Evolutionary conservation across 2,329 filamentous ascomycete species (phyloP), one percentile per base, ranked within the genome.

Genomic region (Venturia nashicola): DNA sequence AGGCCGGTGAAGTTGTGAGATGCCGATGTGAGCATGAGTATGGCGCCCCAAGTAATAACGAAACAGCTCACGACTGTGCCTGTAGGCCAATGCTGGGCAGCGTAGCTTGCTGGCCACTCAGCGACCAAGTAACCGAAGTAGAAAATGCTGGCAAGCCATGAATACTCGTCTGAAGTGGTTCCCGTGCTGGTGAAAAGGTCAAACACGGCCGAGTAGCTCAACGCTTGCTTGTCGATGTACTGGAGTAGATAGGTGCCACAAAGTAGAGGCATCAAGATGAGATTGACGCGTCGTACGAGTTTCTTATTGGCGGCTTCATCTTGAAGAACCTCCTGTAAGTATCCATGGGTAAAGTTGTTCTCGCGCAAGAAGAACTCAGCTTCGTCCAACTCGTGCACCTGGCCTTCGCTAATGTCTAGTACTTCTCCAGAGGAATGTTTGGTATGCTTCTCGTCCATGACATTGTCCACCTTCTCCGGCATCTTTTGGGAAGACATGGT

Each of bases 61-160:
- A 64, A 63, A 20, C 66, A 66, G 5, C 72, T 69, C 2, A 75
- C 69, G 5, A 74, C 71, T 39, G 68, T 71, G 6, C 72, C 73
- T 8, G 70, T 73, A 16, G 68, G 71, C 36, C 70, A 69, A n/a
- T 71, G 68, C 64, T 75, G 73, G 3, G 72, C 72, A 3, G 46
- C 79, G 76, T 79, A 84, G 73, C 86, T 88, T 72, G 86, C 87
- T 0, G 88, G 88, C 70, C 88, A 89, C 72, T 90, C 87, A 67
- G 89, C 86, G 57, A 86, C 73, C 12, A 90, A 76, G n/a, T 89
- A 84, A 61, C 83, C 85, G 66, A 90, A 84, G 75, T 90, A 90
- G 68, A 90, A 88, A 78, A 85, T 88, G 14, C 86, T 88, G 0
- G 85, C 87, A 61, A 90, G 76, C 87, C 87, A 90, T 32, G 80